These are phyloP conservation scores for Sutorius australiensis DNA, from an alignment of 768 basidiomycete genomes.

Conservation along the genomic window DNA sequence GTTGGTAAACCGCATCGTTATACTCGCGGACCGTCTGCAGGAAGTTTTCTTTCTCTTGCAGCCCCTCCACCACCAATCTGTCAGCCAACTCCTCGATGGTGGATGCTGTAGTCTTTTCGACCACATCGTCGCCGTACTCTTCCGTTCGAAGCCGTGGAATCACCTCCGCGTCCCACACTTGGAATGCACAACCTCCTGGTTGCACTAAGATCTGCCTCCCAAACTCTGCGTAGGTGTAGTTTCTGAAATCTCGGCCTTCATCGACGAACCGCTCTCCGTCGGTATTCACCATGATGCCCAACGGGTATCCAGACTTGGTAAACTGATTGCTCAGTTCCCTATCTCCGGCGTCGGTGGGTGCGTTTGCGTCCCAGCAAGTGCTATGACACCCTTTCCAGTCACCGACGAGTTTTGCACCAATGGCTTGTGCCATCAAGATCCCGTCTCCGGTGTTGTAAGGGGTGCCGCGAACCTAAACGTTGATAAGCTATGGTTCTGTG, in stretches of 20 bases:
- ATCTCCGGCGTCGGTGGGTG: slow-evolving; percentile 46
- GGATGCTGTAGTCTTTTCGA: slow-evolving; percentile 49
- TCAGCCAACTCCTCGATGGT: slow-evolving; percentile 49
- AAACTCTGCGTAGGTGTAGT: slow-evolving; percentile 70
- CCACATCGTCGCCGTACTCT: slow-evolving; percentile 62
- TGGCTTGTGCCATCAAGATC: slow-evolving; percentile 45
- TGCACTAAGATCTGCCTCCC: slow-evolving; percentile 57
- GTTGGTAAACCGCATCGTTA: slow-evolving; percentile 45
- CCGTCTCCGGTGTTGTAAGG: slow-evolving; percentile 72
- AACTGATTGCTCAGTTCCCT: slow-evolving; percentile 63
- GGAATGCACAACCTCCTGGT: slow-evolving; percentile 58
- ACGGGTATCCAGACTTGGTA: slow-evolving; percentile 71
- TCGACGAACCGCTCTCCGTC: slow-evolving; percentile 61
- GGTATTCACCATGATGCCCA: slow-evolving; percentile 66
- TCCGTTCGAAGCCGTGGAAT: slow-evolving; percentile 48
- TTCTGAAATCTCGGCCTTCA: slow-evolving; percentile 68
- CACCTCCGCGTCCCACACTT: slow-evolving; percentile 56
- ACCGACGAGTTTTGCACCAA: slow-evolving; percentile 56
- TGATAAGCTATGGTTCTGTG: neutral
- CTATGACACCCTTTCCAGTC: slow-evolving; percentile 72
- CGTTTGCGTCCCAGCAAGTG: slow-evolving; percentile 68
- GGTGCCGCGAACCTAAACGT: slow-evolving; percentile 57
- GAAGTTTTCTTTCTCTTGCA: slow-evolving; percentile 41
- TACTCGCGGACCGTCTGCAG: slow-evolving; percentile 46
- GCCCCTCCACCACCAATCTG: slow-evolving; percentile 42